Evolutionary conservation across 805 yeast species (phyloP).

Genomic region (Sugiyamaella qingdaonensis): DNA sequence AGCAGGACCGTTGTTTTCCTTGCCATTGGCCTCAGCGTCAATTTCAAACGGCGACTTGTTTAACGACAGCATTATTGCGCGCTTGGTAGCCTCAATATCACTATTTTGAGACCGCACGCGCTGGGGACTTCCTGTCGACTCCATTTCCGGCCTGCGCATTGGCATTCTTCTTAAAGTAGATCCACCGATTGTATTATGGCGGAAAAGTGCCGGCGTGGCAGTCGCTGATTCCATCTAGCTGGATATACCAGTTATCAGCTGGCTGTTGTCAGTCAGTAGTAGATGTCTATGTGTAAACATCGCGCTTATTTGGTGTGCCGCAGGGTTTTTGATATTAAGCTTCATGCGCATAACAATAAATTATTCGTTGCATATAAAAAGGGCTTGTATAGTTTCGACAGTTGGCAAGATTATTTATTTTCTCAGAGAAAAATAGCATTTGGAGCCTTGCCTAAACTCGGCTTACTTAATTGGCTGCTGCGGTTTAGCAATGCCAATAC

Average conservation of each 20-base stretch:
- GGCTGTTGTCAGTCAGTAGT: not conserved
- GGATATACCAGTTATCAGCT: not conserved
- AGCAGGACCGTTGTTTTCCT: not conserved
- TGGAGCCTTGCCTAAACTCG: too few relatives aligned
- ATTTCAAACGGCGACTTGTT: not conserved
- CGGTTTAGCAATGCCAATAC: not conserved
- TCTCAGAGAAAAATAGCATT: too few relatives aligned
- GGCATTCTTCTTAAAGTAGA: not conserved
- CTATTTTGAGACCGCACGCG: not conserved
- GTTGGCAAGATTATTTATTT: too few relatives aligned
- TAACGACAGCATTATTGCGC: not conserved
- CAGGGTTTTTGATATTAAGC: not conserved
- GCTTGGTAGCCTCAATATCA: not conserved
- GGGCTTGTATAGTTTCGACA: not conserved
- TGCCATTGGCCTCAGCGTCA: not conserved
- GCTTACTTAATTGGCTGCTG: too few relatives aligned
- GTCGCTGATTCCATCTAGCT: not conserved
- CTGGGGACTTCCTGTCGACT: not conserved
- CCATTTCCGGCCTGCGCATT: not conserved
- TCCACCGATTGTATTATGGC: not conserved
- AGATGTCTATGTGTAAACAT: not conserved
- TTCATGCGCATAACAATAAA: not conserved
- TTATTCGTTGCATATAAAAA: not conserved
- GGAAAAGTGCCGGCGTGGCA: not conserved
- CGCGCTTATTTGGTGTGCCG: not conserved